Evolutionary conservation across 768 basidiomycete species (phyloP), one percentile per base, ranked within the genome.

Genomic region (Boletellus sp.): DNA sequence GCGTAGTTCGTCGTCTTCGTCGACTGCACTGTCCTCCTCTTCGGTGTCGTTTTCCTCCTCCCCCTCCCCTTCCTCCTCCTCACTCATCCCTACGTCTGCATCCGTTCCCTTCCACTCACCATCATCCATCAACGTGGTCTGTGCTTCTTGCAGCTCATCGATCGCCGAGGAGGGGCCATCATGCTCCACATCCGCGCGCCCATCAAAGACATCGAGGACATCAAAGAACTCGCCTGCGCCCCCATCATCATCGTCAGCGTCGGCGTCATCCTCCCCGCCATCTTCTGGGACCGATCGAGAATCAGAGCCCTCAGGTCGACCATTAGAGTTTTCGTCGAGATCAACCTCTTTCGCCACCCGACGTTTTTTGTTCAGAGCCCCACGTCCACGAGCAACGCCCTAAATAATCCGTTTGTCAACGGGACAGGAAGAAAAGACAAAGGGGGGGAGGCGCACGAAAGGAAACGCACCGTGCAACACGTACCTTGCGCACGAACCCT

Each of bases 161-260:
- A 56, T 63, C 2, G 56, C 55, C 34, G 59, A 42, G 4, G 36
- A 20, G 4, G 41, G 36, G 10, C 33, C 53, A 16, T 52, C 51
- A 31, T 51, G 26, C 9, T 64, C 53, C 9, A 19, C 68, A 34
- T 80, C 75, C 10, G 75, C 79, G 55, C 77, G 76, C 15, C 83
- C 85, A 48, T 87, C 85, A 24, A 87, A 70, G 10, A 87, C 72
- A 58, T 87, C 85, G 44, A 85, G 63, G 5, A 83, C 69, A 57
- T 85, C 83, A 48, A 86, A 75, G 58, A 83, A 80, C 55, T 82
- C 79, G 50, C 75, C 78, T 15, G 73, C 72, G 6, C 76, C 76
- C 4, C 55, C 72, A 3, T 78, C 76, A n/a, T 56, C 72, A 3
- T 78, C 76, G 17, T 75, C 78, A 36, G 74, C 74, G 7, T 76